These are phyloP conservation scores for Suillus spraguei DNA, from an alignment of 768 basidiomycete genomes.

Conservation along the genomic window DNA sequence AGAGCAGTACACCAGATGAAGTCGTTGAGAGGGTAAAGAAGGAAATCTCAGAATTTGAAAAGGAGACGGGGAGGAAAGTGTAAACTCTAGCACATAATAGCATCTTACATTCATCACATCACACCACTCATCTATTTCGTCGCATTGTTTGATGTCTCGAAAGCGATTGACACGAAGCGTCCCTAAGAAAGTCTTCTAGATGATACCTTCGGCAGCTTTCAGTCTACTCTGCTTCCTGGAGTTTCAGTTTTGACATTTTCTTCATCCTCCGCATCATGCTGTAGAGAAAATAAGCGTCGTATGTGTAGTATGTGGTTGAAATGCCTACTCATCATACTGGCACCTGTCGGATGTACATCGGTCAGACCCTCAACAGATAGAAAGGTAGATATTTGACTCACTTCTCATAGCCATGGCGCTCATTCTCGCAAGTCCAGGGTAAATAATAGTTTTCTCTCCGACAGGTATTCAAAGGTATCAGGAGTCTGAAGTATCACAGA, in stretches of 20 bases:
- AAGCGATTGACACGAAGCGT: background rate
- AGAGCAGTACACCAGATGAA: conserved; percentile 68
- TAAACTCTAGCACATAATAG: conserved; percentile 19
- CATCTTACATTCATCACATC: conserved; percentile 10
- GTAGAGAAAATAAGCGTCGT: conserved; percentile 12
- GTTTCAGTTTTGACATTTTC: conserved; percentile 73
- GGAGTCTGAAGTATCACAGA: conserved; percentile 50
- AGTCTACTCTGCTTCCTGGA: conserved; percentile 42
- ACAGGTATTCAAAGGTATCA: conserved; percentile 88
- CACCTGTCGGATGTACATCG: conserved; percentile 52
- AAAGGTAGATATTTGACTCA: conserved; percentile 36
- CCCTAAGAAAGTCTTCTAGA: conserved; percentile 2
- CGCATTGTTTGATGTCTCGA: background rate
- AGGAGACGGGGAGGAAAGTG: conserved; percentile 34
- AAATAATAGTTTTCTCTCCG: conserved; percentile 75
- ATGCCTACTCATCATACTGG: conserved; percentile 84
- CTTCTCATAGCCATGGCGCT: conserved; percentile 87
- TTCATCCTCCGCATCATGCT: conserved; percentile 92
- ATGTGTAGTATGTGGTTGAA: conserved; percentile 4
- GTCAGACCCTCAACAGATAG: conserved; percentile 4
- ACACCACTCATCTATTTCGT: conserved; percentile 18
- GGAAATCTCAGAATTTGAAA: conserved; percentile 47
- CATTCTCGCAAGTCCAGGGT: conserved; percentile 94
- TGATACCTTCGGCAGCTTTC: conserved; percentile 17
- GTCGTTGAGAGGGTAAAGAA: conserved; percentile 64